Evolutionary conservation across 768 basidiomycete species (phyloP), one percentile per base, ranked within the genome.

Genomic region (Candolleomyces aberdarensis): DNA sequence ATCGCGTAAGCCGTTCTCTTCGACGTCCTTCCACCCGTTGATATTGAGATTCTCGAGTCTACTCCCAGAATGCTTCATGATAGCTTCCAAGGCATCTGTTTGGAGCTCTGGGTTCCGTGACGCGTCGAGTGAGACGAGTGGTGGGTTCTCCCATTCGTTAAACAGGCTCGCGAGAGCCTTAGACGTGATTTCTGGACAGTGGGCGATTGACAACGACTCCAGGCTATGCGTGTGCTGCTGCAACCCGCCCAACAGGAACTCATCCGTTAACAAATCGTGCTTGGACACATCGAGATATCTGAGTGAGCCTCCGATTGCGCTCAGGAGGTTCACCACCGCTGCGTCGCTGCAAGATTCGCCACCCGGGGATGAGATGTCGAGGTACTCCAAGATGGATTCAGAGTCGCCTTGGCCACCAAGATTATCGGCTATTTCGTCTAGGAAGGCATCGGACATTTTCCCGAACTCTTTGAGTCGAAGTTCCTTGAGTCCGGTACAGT

Each of bases 391-490:
- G 15, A 71, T 68, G 11, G 36, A 36, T 36, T 36, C 36, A 36
- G 36, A 36, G 11, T 36, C 36, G 36, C 36, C 36, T 36, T 36
- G 36, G 36, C 36, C 36, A 36, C 36, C 36, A 36, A 36, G 36
- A 11, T 36, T 36, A 36, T 36, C 36, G 41, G 75, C 70, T 26
- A 97, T 73, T 39, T 78, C 73, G 6, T 73, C 74, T 3, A 92
- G 74, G 69, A 90, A 94, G 2, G 74, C 76, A 65, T 94, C 88
- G 57, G 79, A 72, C 59, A 98, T 71, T 63, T 83, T 75, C 7
- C 89, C 93, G 36, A 98, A 72, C 68, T 96, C 92, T 62, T 85
- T 84, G 43, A 99, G 76, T 3, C 91, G 83, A 1, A 99, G 82
- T 52, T 87, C 85, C n/a, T 73, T 80, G 17, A 98, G 75, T 2